phyloP scores from a whole-genome alignment of 192 early-diverging fungal genomes.

The Spizellomyces punctatus region DNA sequence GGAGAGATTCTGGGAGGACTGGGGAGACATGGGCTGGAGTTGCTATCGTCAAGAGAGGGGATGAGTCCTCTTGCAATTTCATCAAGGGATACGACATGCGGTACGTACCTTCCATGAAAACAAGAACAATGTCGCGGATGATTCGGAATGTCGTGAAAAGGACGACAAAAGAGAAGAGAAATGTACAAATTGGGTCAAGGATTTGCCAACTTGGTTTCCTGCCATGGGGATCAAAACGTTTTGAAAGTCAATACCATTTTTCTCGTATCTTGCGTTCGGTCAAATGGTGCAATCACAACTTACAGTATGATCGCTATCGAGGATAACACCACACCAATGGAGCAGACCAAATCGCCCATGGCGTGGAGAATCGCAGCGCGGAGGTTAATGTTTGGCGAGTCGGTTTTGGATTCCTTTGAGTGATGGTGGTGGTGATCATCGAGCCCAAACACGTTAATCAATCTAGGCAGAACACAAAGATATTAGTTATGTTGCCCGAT shows the following conservation, averaged over 20 bases:
- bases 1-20: background rate
- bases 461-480: background rate
- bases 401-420: background rate
- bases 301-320: constrained; percentile 55
- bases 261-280: no score
- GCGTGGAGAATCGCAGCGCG: constrained; percentile 75
- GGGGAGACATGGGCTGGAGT: background rate
- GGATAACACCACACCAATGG: constrained; percentile 78
- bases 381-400: constrained; percentile 46
- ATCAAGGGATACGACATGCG: background rate
- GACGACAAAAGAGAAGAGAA: constrained; percentile 76
- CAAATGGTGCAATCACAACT: no score
- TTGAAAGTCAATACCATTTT: background rate
- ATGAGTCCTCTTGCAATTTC: background rate
- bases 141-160: constrained; percentile 68
- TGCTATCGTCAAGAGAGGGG: background rate
- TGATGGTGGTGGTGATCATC: constrained; percentile 34
- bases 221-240: background rate
- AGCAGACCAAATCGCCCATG: constrained; percentile 74
- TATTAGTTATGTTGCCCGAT: background rate
- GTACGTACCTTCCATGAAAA: constrained; percentile 71
- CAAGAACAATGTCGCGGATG: constrained; percentile 57
- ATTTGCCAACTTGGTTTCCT: constrained; percentile 54
- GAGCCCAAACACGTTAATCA: constrained; percentile 9
- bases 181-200: constrained; percentile 81